Base-by-base conservation (phyloP, 2,329 filamentous ascomycete species). In the Colletotrichum somersetense region DNA sequence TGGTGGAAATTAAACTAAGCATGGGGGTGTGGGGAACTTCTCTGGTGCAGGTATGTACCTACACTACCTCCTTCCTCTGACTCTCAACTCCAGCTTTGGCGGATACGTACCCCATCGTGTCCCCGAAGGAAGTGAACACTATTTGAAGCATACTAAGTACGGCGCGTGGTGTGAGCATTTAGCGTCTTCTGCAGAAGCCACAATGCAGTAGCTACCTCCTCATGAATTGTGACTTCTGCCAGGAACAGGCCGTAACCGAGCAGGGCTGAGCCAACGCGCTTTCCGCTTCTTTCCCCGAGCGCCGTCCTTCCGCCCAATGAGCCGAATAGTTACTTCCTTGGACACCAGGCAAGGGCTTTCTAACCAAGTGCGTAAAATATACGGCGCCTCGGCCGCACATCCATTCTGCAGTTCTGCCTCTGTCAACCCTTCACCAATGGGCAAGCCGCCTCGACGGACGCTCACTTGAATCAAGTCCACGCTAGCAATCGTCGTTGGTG, bases 191-290 rank as follows among this genome's bases (percentile, higher is more conserved):
- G 14, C 59, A 52, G n/a, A 14, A 57, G 44, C 59, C 66, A 65
- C 61, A 35, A 26, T 26, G 40, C 66, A 42, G 55, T 50, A 10
- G 18, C 18, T 44, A 7, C 16, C 16, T n/a, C 35, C 35, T 38
- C 6, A 35, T 14, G 18, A 16, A 66, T n/a, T 46, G 56, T 16
- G 61, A 48, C 56, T 61, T 66, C 61, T 40, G 12, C 38, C 48
- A 23, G 56, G 10, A 38, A 62, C 55, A 62, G 48, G 56, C 46
- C 40, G 50, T 59, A 65, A 44, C 66, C 66, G 55, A 72, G 61
- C 70, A 72, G 59, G 70, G 70, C 70, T 72, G 70, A 72, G 70
- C 69, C 66, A 72, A 72, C 66, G 66, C 55, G 66, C 58, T 72
- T 72, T 61, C 59, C 55, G 59, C 59, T 55, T 55, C 59, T 35